Percentiles rank a stretch among this genome's conserved stretches.
Conservation (phyloP, 139 green algal genomes). For the Micromonas pusilla region DNA sequence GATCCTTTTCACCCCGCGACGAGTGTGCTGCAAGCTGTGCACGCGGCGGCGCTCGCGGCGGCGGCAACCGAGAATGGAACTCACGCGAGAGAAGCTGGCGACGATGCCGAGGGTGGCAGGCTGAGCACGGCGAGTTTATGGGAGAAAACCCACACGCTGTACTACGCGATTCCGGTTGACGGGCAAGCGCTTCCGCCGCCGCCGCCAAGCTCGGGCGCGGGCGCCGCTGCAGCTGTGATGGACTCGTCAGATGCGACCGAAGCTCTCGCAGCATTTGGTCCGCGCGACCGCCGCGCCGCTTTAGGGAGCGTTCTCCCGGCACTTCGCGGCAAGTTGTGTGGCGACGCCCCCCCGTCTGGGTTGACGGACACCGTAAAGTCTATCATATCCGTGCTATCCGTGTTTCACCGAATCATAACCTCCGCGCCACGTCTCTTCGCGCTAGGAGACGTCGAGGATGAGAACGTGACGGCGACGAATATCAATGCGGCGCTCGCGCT, state of each 20-base stretch:
- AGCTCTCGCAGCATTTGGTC: constrained; percentile 25
- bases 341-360: no score
- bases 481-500: background rate
- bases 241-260: background rate
- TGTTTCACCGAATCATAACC: background rate
- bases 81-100: constrained; percentile 23
- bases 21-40: constrained; percentile 84
- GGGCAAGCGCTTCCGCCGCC: background rate
- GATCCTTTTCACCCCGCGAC: constrained; percentile 38
- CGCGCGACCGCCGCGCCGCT: constrained; percentile 26
- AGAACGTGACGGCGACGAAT: background rate
- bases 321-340: background rate
- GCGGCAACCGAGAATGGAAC: constrained; percentile 22
- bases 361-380: background rate
- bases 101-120: constrained; percentile 3
- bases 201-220: background rate
- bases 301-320: background rate
- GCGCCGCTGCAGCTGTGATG: background rate
- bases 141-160: constrained; percentile 79
- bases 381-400: constrained; percentile 16
- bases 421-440: background rate
- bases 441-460: background rate
- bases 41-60: constrained; percentile 32
- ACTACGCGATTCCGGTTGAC: constrained; percentile 44
- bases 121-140: constrained; percentile 52